These are phyloP conservation scores for Aspergillus tubingensis DNA, from an alignment of 2,329 filamentous ascomycete species.

Conservation along the genomic window DNA sequence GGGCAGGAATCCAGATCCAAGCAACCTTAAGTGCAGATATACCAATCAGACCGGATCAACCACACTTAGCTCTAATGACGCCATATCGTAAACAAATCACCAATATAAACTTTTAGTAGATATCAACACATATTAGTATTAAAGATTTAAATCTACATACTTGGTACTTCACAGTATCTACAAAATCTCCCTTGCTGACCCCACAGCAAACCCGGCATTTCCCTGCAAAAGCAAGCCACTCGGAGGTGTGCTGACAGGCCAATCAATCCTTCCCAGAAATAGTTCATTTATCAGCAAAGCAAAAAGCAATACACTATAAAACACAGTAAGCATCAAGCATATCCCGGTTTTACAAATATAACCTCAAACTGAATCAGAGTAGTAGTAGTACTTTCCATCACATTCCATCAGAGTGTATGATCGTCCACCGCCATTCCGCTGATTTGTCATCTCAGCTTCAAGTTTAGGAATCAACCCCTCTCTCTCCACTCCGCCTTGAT, in stretches of 20 bases:
- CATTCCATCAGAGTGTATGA: neutral
- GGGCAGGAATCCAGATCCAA: neutral
- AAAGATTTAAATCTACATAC: no score
- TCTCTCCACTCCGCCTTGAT: neutral
- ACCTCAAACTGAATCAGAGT: no score
- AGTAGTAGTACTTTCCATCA: neutral
- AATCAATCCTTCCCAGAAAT: no score
- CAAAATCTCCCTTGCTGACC: neutral
- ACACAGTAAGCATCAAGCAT: neutral
- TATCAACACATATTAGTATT: no score
- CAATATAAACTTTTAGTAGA: neutral
- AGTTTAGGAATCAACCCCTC: slow-evolving; percentile 1
- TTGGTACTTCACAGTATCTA: neutral
- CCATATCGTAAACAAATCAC: neutral
- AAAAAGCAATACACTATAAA: no score
- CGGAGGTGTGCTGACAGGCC: no score
- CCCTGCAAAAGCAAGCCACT: no score
- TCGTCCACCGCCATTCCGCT: neutral
- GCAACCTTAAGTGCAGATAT: neutral
- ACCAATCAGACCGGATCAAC: neutral
- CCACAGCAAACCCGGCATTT: no score
- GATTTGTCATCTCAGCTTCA: neutral
- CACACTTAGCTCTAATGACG: neutral
- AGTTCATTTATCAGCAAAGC: no score
- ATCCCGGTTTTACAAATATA: no score